Conservation (phyloP, 305 asterid genomes). For the Solanum hybrid region DNA sequence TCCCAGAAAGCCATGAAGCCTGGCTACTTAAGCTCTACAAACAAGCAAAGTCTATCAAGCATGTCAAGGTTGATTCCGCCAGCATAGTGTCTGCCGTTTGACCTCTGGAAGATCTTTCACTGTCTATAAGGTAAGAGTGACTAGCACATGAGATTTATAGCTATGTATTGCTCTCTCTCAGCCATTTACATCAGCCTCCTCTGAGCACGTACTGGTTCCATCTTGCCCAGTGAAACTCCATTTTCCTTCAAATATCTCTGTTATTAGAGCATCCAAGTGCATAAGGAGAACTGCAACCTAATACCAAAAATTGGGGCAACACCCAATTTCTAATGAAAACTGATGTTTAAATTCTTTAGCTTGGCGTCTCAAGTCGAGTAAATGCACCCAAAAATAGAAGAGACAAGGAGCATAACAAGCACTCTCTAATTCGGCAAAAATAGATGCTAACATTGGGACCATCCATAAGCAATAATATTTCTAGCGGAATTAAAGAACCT, state of each 20-base stretch:
- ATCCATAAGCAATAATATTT: neutral
- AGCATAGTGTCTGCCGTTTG: constrained; percentile 18
- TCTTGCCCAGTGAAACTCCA: neutral
- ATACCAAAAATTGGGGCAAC: neutral
- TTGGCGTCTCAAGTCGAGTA: neutral
- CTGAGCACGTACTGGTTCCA: constrained; percentile 32
- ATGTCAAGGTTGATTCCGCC: constrained; percentile 22
- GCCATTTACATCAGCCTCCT: constrained; percentile 37
- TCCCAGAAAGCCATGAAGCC: constrained; percentile 32
- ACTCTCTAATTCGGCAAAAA: neutral
- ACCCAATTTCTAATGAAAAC: neutral
- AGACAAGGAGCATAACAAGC: neutral
- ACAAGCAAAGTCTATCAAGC: constrained; percentile 23
- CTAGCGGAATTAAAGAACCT: neutral
- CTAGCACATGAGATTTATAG: neutral
- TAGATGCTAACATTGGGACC: neutral
- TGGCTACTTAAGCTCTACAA: constrained; percentile 38
- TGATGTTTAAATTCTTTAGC: neutral
- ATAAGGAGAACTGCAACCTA: neutral
- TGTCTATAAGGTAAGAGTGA: constrained; percentile 24
- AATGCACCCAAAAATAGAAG: neutral
- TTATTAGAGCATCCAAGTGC: neutral
- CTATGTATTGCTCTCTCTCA: neutral
- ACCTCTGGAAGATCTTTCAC: constrained; percentile 12
- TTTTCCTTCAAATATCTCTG: neutral